Percentiles rank a stretch among this genome's conserved stretches.
Conservation (phyloP, 371 early-diverging fungal genomes). For the Blastocladiella emersonii region DNA sequence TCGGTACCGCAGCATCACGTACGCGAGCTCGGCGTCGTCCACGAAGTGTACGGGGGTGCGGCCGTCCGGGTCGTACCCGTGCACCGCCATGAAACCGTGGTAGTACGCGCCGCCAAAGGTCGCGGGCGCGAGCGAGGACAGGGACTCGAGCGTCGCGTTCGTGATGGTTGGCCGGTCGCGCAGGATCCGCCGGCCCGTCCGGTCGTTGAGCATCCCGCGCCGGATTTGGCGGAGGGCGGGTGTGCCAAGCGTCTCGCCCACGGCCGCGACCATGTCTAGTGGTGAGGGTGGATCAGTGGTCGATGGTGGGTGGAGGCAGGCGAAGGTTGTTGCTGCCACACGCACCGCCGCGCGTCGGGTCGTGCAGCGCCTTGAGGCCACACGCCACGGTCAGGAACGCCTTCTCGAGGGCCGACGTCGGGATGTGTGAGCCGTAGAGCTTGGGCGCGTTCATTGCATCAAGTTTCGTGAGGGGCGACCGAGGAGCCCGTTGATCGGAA, state of each 20-base stretch:
- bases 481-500: too few species aligned
- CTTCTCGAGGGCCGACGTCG: slow-evolving; percentile 3
- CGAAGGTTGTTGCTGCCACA: background rate
- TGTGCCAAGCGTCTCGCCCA: slow-evolving; percentile 79
- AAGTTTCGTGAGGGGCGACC: too few species aligned
- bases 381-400: slow-evolving; percentile 2
- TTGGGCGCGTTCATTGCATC: background rate
- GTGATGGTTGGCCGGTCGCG: slow-evolving; percentile 62
- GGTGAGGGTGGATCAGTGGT: background rate
- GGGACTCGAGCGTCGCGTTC: slow-evolving; percentile 45
- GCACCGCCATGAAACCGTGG: slow-evolving; percentile 50
- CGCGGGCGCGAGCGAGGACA: slow-evolving; percentile 46
- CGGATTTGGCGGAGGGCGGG: slow-evolving; percentile 49
- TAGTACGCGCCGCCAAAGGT: slow-evolving; percentile 80
- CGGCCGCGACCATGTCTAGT: slow-evolving; percentile 75
- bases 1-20: slow-evolving; percentile 83
- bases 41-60: slow-evolving; percentile 59
- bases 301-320: background rate
- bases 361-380: slow-evolving; percentile 5
- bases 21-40: slow-evolving; percentile 78
- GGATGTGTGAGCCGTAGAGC: slow-evolving; percentile 4
- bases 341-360: slow-evolving; percentile 1
- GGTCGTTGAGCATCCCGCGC: slow-evolving; percentile 58
- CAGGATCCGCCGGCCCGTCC: slow-evolving; percentile 66
- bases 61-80: slow-evolving; percentile 72